A percentile compares a stretch with the other conserved stretches of the same genome.
Conservation (phyloP, 2,329 filamentous ascomycete genomes). For the Penicillium concentricum region DNA sequence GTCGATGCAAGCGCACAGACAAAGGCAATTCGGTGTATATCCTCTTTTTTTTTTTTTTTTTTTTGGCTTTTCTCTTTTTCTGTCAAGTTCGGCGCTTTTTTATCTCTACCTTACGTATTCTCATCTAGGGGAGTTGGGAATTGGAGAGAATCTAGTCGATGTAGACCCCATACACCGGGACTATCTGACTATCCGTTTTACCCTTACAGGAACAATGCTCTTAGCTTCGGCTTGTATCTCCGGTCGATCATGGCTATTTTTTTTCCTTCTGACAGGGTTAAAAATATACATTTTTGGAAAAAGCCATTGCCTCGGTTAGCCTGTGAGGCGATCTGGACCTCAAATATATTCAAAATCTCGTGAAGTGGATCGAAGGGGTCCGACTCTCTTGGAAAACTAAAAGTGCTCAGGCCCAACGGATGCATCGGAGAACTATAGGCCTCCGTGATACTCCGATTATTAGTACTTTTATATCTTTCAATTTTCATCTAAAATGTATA, state of each 20-base stretch:
- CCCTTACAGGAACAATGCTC: not conserved
- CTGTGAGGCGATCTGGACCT: not conserved
- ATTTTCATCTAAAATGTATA: no score
- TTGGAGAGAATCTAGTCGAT: not conserved
- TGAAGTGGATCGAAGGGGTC: not conserved
- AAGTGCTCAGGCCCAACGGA: not conserved
- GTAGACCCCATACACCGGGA: not conserved
- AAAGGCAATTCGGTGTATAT: slow-evolving; percentile 7
- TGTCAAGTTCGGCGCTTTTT: not conserved
- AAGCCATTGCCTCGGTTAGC: not conserved
- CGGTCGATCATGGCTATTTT: not conserved
- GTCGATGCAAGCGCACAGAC: slow-evolving; percentile 15
- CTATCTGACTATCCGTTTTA: no score
- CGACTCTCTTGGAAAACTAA: not conserved
- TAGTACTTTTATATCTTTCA: no score
- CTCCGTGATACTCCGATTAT: not conserved
- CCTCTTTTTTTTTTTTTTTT: not conserved
- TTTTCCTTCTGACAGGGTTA: not conserved
- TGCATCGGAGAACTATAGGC: not conserved
- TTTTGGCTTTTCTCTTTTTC: not conserved
- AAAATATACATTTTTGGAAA: not conserved
- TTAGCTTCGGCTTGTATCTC: not conserved
- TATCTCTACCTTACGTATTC: not conserved
- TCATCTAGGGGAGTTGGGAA: not conserved
- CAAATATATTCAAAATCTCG: not conserved